Conservation (phyloP, 164 flowering plant genomes). For the Saururus chinensis region DNA sequence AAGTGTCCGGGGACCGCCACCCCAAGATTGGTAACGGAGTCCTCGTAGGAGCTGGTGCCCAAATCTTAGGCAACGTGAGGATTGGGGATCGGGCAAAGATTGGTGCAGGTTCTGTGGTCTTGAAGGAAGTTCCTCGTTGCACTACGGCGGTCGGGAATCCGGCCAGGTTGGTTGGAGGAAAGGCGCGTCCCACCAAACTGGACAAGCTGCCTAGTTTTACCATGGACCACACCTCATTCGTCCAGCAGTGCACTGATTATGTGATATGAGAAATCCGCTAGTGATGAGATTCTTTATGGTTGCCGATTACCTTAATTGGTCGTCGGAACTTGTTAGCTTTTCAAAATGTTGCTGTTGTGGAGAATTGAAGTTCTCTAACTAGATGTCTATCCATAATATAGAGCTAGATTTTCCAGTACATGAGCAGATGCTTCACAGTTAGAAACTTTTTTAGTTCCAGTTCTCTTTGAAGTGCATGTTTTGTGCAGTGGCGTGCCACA, state of each 20-base stretch:
- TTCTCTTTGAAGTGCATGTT: too few species aligned
- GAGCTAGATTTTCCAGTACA: too few species aligned
- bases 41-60: conserved; percentile 68
- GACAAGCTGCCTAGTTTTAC: conserved; percentile 21
- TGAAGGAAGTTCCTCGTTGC: conserved; percentile 53
- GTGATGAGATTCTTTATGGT: too few species aligned
- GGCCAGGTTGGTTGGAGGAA: conserved; percentile 63
- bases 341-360: background rate
- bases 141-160: conserved; percentile 86
- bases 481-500: too few species aligned
- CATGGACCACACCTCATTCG: conserved; percentile 30
- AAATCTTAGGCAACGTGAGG: conserved; percentile 55
- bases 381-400: too few species aligned
- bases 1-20: conserved; percentile 57
- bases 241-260: conserved; percentile 23
- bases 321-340: background rate
- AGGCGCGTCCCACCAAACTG: conserved; percentile 17
- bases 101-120: conserved; percentile 77
- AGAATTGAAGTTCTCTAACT: background rate
- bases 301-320: too few species aligned
- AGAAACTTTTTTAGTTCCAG: too few species aligned
- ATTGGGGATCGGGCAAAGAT: conserved; percentile 74
- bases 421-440: too few species aligned
- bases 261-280: conserved; percentile 18
- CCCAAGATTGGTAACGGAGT: conserved; percentile 87